Base-by-base conservation (phyloP, 2,329 filamentous ascomycete genomes). In the Fonsecaea pugnacius region DNA sequence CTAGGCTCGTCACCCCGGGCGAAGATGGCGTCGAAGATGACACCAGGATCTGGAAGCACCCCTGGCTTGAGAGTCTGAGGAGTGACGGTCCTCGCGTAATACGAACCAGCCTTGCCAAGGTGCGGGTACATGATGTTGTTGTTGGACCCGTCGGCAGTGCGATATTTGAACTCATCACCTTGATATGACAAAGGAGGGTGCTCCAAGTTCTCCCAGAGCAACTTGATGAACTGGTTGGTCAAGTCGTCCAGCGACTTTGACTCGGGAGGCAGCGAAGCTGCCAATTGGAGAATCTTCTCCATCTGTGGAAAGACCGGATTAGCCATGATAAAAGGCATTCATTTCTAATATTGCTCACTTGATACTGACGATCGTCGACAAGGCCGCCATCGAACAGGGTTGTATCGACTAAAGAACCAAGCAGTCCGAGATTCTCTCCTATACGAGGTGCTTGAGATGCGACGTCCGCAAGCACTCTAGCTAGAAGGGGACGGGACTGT, bases 1-100 rank as follows among this genome's bases (percentile, higher is more conserved):
- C 85, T 79, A 54, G 65, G 55, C 35, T 69, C 58, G 21, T 66
- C 60, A 64, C 84, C 82, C 30, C 89, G 83, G 16, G 85, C 86
- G 81, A 91, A 84, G 30, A 91, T 80, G 21, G 83, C 82, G 73
- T 90, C 87, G 65, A 90, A 90, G 1, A 90, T 77, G 18, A 88
- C 76, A 3, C 83, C 84, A 0, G 87, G 81, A 59, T 90, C 87
- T 0, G 87, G 86, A 62, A 85, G 80, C 18, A 83, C 82, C 7
- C 83, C 84, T 0, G 83, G 82, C 58, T 85, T 82, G 33, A 83
- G 79, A 56, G 80, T 83, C 43, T 75, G 75, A 0, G 83, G 82
- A 51, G 80, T 80, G 12, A 88, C 84, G 0, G 85, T 85, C 65
- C 87, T 82, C 16, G 88, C 87, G 69, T 90, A 90, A 0, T 85